Base-by-base conservation (phyloP, 805 yeast species). In the Saccharomycopsis vini region DNA sequence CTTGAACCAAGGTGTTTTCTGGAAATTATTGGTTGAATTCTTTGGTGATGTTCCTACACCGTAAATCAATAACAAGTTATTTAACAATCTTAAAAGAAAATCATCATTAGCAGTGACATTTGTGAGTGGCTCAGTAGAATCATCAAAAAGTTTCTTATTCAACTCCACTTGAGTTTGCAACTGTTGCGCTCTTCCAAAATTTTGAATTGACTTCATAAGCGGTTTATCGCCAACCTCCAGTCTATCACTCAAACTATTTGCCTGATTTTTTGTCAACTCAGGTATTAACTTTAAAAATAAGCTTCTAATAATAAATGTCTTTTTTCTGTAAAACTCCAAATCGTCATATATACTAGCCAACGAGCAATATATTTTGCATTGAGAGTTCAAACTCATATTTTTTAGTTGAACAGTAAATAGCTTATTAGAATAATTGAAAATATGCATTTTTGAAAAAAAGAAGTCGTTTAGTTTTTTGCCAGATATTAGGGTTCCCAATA, bases 301-400 rank as follows among this genome's bases (percentile, higher is more conserved):
- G n/a, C 77, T 73, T 36, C 88, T 71, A 3, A 87, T 60, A 31
- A 83, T 69, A 49, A 89, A 77, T 0, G 84, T 76, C 50, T 77
- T 70, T 53, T 88, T 89, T 49, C 97, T 68, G 9, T 56, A 44
- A 54, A 82, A 68, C 1, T 78, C 77, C 38, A 87, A 64, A 24
- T 71, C 73, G 2, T 74, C 67, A 58, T 80, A 87, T 1, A 85
- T 62, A 2, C 75, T 57, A 0, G 92, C 81, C 49, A 89, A 62
- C 0, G 82, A 71, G 18, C 80, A 70, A 56, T 81, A 80, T 0
- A 88, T 69, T 35, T 73, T 65, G 44, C 79, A 69, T 54, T 81
- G 88, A 5, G 78, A 73, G 7, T 62, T 54, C 1, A 74, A 51
- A 10, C 71, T 64, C 58, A 81, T 62, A 9, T 63, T 64, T 23